Evolutionary conservation across 2,329 filamentous ascomycete genomes (phyloP).

Genomic region (Fusarium sp.): DNA sequence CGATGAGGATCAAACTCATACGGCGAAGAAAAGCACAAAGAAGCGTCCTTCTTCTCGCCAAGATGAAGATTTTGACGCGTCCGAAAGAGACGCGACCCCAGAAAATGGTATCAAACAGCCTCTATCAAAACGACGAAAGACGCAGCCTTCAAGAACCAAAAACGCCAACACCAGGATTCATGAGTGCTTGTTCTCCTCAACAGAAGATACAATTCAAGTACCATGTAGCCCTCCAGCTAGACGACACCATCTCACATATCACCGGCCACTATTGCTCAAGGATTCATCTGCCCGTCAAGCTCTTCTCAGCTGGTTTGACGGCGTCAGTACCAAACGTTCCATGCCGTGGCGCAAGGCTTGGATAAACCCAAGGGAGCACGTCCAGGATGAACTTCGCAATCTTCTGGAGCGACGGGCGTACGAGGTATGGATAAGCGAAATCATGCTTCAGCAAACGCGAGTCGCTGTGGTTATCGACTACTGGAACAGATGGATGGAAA

Average conservation of each 20-base stretch:
- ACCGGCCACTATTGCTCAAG: constrained; percentile 61
- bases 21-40: neutral
- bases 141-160: constrained; percentile 30
- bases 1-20: constrained; percentile 16
- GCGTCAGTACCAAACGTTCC: constrained; percentile 57
- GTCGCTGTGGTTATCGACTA: constrained; percentile 71
- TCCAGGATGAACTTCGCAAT: constrained; percentile 51
- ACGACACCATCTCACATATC: constrained; percentile 58
- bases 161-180: constrained; percentile 24
- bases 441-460: constrained; percentile 75
- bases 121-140: constrained; percentile 39
- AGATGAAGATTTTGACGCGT: constrained; percentile 40
- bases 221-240: constrained; percentile 38
- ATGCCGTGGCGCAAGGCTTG: constrained; percentile 71
- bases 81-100: constrained; percentile 36
- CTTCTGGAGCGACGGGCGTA: constrained; percentile 67
- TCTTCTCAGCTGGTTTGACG: constrained; percentile 65
- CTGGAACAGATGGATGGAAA: constrained; percentile 70
- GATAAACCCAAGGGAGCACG: constrained; percentile 56
- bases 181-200: constrained; percentile 29
- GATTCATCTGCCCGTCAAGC: constrained; percentile 47
- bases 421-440: constrained; percentile 74
- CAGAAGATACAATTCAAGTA: neutral
- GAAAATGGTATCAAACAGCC: constrained; percentile 33
- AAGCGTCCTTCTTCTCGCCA: constrained; percentile 30